Evolutionary conservation across 257 asterid genomes (phyloP).

Genomic region (Leonotis leonurus): DNA sequence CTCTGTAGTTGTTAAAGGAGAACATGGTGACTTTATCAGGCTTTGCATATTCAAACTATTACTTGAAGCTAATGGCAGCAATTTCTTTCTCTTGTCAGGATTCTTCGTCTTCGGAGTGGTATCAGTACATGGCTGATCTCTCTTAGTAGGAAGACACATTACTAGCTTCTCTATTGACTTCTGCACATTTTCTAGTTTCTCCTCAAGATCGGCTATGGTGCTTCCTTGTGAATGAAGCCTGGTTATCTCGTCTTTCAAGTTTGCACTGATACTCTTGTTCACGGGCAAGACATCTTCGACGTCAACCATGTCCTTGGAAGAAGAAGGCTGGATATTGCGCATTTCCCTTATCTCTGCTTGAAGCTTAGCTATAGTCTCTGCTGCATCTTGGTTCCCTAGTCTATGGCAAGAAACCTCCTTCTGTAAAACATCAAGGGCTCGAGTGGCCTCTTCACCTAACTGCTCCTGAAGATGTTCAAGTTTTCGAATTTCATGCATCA

Average conservation of each 20-base stretch:
- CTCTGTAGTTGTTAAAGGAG: slow-evolving; percentile 66
- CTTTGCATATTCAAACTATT: slow-evolving; percentile 56
- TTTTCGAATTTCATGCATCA: slow-evolving; percentile 90
- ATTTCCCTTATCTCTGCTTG: slow-evolving; percentile 86
- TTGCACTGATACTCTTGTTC: slow-evolving; percentile 82
- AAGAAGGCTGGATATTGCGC: slow-evolving; percentile 44
- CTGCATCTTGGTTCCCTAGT: slow-evolving; percentile 94
- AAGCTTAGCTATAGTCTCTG: slow-evolving; percentile 88
- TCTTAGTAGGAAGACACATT: slow-evolving; percentile 69
- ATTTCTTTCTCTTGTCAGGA: slow-evolving; percentile 58
- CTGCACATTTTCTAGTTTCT: slow-evolving; percentile 88
- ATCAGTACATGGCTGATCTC: slow-evolving; percentile 43
- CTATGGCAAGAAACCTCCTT: slow-evolving; percentile 94
- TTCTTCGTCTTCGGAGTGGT: slow-evolving; percentile 46
- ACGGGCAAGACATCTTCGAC: slow-evolving; percentile 52
- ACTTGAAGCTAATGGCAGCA: slow-evolving; percentile 69
- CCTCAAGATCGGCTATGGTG: slow-evolving; percentile 84
- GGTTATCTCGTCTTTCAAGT: slow-evolving; percentile 88
- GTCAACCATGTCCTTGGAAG: slow-evolving; percentile 51
- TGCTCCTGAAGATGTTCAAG: slow-evolving; percentile 98
- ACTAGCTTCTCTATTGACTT: slow-evolving; percentile 82
- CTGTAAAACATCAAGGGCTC: slow-evolving; percentile 89
- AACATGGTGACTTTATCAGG: slow-evolving; percentile 79
- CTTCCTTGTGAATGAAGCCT: slow-evolving; percentile 95
- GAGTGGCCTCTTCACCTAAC: slow-evolving; percentile 87